phyloP scores from a whole-genome alignment of 768 basidiomycete species.

The Dentipellis sp. region DNA sequence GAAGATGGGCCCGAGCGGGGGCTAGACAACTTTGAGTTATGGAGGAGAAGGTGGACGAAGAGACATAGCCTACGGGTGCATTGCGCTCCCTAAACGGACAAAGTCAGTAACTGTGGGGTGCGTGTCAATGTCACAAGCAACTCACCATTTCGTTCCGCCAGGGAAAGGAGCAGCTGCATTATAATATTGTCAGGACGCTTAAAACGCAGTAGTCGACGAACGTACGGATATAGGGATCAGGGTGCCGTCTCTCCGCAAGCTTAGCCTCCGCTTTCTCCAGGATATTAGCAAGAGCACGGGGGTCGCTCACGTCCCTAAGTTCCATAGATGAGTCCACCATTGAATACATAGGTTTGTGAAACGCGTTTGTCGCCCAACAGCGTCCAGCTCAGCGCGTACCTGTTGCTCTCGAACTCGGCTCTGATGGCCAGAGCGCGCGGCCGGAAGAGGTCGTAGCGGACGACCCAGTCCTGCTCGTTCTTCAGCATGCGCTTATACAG shows the following conservation, averaged over 20 bases:
- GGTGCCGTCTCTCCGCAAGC: conserved; percentile 61
- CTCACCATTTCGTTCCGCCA: conserved; percentile 94
- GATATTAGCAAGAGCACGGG: conserved; percentile 69
- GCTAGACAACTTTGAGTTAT: not conserved
- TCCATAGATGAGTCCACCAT: no score
- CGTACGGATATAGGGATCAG: conserved; percentile 85
- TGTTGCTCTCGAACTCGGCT: conserved; percentile 89
- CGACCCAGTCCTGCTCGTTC: conserved; percentile 85
- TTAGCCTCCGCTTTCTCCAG: conserved; percentile 73
- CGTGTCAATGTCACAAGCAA: conserved; percentile 11
- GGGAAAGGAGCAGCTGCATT: conserved; percentile 66
- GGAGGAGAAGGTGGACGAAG: not conserved
- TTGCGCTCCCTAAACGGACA: conserved; percentile 62
- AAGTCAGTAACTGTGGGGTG: conserved; percentile 6
- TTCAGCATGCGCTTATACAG: conserved; percentile 82
- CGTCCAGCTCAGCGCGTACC: conserved; percentile 37
- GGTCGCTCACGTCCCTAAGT: conserved; percentile 71
- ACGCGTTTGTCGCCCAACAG: not conserved
- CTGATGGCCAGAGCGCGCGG: conserved; percentile 76
- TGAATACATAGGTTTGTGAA: no score
- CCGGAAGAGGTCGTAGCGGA: conserved; percentile 82
- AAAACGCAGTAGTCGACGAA: not conserved
- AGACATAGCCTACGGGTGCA: conserved; percentile 46
- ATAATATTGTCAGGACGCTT: not conserved
- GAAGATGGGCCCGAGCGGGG: conserved; percentile 13